Base-by-base conservation (phyloP, 345 rosid species). In the Eucalyptus coolabah region DNA sequence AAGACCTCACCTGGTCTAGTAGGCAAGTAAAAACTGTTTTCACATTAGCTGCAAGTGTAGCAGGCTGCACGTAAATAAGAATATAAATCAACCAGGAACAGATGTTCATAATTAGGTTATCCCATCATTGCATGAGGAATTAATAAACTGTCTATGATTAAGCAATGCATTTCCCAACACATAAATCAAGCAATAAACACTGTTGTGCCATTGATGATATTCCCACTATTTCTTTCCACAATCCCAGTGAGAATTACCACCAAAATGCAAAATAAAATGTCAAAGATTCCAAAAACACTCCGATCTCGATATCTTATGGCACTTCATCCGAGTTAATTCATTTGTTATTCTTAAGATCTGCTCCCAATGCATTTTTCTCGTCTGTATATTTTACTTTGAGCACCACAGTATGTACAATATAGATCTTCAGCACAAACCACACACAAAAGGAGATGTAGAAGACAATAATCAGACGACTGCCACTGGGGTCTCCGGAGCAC, bases 1-100 rank as follows among this genome's bases (percentile, higher is more conserved):
- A 91, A 44, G 85, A 87, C 24, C 95, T 95, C 94, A 98, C 99
- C 93, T 97, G 98, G 93, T 95, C 96, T 86, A 97, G 93, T 89
- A 97, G 95, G 93, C 98, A 96, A 91, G 98, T 97, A 93, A 98
- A 96, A 89, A 96, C 97, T 81, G 96, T 92, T 92, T 95, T 98
- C 89, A 98, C 97, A 90, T 98, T 96, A 90, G 95, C 89, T 65
- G 99, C 99, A 91, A 95, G 96, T 30, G 95, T 94, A 86, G 95
- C 92, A 72, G 99, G 95, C 99, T 98, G 98, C 89, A 90, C 86
- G 91, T 87, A 37, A 83, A n/a, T 63, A 30, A 34, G 47, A 54
- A 90, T 10, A 87, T 47, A 37, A 13, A 86, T 65, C 50, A 24
- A 88, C 9, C 83, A 53, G 34, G 30, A 77, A 77, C 28, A 13